phyloP scores from a whole-genome alignment of 164 flowering plant genomes.

The Stephania cephalantha region DNA sequence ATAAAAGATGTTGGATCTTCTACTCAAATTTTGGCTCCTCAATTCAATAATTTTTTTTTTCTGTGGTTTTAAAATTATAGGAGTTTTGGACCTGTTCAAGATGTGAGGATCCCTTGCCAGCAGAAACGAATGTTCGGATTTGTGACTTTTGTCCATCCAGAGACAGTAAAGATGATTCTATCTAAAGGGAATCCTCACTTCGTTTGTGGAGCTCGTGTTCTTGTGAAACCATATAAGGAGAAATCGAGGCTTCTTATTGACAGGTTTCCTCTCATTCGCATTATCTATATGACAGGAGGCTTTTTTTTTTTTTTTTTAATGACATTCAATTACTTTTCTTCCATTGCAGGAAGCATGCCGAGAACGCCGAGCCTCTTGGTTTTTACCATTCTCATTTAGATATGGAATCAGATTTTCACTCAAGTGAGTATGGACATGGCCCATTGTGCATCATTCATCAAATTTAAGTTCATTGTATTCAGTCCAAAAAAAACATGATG shows the following conservation, averaged over 20 bases:
- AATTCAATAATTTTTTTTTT: neutral
- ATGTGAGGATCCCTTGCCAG: constrained; percentile 95
- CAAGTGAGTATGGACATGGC: constrained; percentile 35
- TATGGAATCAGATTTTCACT: constrained; percentile 42
- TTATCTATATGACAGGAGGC: neutral
- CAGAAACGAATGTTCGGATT: constrained; percentile 92
- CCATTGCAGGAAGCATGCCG: constrained; percentile 42
- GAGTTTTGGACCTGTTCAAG: constrained; percentile 79
- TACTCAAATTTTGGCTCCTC: neutral
- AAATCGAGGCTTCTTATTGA: constrained; percentile 56
- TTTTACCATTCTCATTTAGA: constrained; percentile 36
- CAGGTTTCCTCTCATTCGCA: constrained; percentile 31
- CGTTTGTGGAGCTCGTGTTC: constrained; percentile 89
- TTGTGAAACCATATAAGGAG: constrained; percentile 91
- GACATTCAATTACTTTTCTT: neutral
- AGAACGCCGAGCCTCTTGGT: constrained; percentile 37
- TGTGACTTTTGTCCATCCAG: constrained; percentile 70
- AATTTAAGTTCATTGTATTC: neutral
- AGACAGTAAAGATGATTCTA: constrained; percentile 62
- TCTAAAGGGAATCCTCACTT: constrained; percentile 77
- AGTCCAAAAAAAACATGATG: neutral
- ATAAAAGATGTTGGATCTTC: neutral
- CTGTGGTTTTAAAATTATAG: constrained; percentile 26
- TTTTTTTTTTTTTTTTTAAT: neutral
- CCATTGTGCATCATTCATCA: neutral